Evolutionary conservation across 177 flowering plant species (phyloP), one percentile per base, ranked within the genome.

Genomic region (Vitis hybrid): DNA sequence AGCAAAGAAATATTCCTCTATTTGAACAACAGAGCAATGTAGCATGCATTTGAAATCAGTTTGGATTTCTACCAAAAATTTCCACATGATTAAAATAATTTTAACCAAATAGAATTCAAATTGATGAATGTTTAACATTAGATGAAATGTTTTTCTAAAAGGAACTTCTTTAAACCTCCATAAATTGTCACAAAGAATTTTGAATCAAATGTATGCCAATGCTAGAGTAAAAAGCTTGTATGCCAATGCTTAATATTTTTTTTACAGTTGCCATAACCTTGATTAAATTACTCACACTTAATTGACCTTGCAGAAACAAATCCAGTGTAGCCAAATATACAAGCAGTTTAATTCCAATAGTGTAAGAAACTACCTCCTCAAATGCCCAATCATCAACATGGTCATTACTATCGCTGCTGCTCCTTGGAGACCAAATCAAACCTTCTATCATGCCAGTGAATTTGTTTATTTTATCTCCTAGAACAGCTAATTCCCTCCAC

Each of bases 391-490:
- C 90, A 76, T 93, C 93, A 79, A 71, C 70, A 60, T 83, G 87
- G 62, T 78, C 81, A 75, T 73, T 78, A 73, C 68, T 39, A 65
- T 88, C 98, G 66, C 87, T 76, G 66, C 87, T 76, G 59, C 85
- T 62, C 82, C 80, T 87, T 19, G 96, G 97, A 73, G 97, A 89
- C 97, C 98, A 91, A 78, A 93, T 90, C 59, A 95, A 76, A 66
- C 97, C 98, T 80, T 93, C 99, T 67, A 93, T 86, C 96, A 91
- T 85, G 64, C 97, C 92, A 69, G 88, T 78, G 68, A 89, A 76
- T 75, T 89, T 90, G 76, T 92, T 89, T 56, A 91, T 70, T 76
- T 88, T 91, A 67, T 90, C 97, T n/a, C 97, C 97, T 72, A 95
- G 68, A 51, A 85, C 78, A 66, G 95, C 91, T 64, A 93, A 73